A percentile compares a stretch with the other conserved stretches of the same genome.
Evolutionary conservation across 441 rosid genomes (phyloP).

Genomic region (Macaranga tanarius): DNA sequence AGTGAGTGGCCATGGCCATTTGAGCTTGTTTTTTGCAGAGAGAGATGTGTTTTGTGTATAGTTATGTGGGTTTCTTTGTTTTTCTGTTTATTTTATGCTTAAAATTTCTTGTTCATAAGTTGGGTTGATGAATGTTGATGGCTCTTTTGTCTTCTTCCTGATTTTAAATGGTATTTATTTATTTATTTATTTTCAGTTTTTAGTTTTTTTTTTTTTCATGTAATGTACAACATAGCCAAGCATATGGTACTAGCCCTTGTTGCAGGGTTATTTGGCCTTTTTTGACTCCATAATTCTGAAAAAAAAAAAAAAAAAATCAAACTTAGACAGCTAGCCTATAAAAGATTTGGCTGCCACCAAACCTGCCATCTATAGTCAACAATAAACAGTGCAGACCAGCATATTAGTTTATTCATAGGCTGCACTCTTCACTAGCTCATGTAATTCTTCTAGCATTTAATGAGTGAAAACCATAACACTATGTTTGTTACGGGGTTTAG

Average conservation of each 20-base stretch:
- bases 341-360: neutral
- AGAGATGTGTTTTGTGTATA: neutral
- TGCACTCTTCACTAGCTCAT: neutral
- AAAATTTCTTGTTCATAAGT: neutral
- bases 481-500: too few species aligned
- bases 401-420: neutral
- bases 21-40: neutral
- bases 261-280: neutral
- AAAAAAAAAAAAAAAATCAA: neutral
- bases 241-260: neutral
- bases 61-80: neutral
- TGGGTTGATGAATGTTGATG: neutral
- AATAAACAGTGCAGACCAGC: neutral
- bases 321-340: neutral
- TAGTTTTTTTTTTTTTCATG: neutral
- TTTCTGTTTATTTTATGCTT: slow-evolving; percentile 2
- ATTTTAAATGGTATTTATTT: neutral
- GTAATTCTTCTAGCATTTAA: neutral
- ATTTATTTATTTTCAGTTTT: too few species aligned
- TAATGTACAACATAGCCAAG: neutral
- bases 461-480: neutral
- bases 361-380: neutral
- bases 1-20: slow-evolving; percentile 49
- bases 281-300: neutral
- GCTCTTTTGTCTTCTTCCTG: neutral